Base-by-base conservation (phyloP, 2,329 filamentous ascomycete genomes). In the Sordariomycetes sp. region DNA sequence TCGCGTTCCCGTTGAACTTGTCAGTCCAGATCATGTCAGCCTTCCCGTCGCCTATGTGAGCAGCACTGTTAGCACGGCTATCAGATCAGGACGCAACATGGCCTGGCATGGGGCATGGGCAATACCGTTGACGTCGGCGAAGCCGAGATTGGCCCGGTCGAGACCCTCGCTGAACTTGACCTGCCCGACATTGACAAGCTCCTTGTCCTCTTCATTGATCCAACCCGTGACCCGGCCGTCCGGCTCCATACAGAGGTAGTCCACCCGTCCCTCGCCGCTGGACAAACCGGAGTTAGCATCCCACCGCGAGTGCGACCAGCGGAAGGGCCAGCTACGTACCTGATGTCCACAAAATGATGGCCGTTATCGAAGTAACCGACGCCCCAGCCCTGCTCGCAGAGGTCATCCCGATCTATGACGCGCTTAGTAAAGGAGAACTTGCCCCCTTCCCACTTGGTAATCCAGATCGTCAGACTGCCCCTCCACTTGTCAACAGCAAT, bases 121-220 rank as follows among this genome's bases (percentile, higher is more conserved):
- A n/a, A n/a, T n/a, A n/a, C 70, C 69, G 56, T 73, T 67, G 17
- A 72, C 66, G 59, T 74, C 72, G 4, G 66, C 67, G 45, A 63
- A 74, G 10, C 66, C 64, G 17, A 69, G 57, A 58, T 72, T 69
- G 15, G 70, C 69, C 1, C 70, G 66, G 56, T 72, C 70, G 10
- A 62, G 62, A 35, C 57, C 62, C 48, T 65, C 62, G 10, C 60
- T 54, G 53, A 59, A 60, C 60, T 68, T 70, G 58, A 69, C 59
- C 61, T 68, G 66, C 17, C 59, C 62, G 57, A 60, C 36, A 45
- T 57, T 60, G 53, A 53, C 28, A 25, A 13, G 57, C n/a, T n/a
- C n/a, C n/a, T n/a, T 59, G 35, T 60, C 48, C 0, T 55, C 54
- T 25, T 63, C 60, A 51, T 69, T 61, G 10, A 66, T 42, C 42